Percentiles rank a stretch among this genome's conserved stretches.
phyloP scores from a whole-genome alignment of 768 basidiomycete species.

The Mycena venus region DNA sequence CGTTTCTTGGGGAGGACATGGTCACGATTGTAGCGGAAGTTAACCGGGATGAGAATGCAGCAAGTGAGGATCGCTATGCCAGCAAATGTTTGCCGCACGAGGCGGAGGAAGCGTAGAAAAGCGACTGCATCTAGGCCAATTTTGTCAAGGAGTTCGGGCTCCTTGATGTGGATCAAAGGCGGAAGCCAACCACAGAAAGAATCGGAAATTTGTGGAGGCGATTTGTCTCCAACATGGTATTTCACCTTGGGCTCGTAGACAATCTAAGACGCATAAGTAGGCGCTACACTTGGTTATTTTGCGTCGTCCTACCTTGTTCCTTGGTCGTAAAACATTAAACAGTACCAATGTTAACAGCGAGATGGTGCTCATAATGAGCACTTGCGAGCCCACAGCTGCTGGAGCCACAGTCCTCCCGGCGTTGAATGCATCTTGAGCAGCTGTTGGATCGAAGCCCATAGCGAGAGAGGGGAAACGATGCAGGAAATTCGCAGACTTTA shows the following conservation, averaged over 20 bases:
- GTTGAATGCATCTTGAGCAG: conserved; percentile 37
- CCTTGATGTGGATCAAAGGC: conserved; percentile 85
- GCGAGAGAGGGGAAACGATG: neutral
- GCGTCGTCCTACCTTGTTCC: conserved; percentile 67
- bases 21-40: conserved; percentile 66
- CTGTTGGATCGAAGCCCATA: conserved; percentile 9
- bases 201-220: conserved; percentile 85
- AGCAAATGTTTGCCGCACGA: conserved; percentile 83
- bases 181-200: conserved; percentile 92
- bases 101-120: conserved; percentile 91
- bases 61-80: conserved; percentile 75
- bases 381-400: conserved; percentile 71
- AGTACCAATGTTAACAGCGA: conserved; percentile 59
- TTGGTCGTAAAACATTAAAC: conserved; percentile 82
- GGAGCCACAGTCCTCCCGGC: conserved; percentile 65
- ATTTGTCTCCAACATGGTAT: conserved; percentile 84
- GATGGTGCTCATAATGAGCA: conserved; percentile 66
- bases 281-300: neutral
- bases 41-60: conserved; percentile 61
- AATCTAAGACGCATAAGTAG: conserved; percentile 60
- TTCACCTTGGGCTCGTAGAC: conserved; percentile 96
- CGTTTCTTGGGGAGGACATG: conserved; percentile 58
- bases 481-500: neutral
- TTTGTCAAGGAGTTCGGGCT: conserved; percentile 90
- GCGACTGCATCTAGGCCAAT: conserved; percentile 94